Evolutionary conservation across 805 yeast genomes (phyloP).

Genomic region (Wickerhamomyces strasburgensis): DNA sequence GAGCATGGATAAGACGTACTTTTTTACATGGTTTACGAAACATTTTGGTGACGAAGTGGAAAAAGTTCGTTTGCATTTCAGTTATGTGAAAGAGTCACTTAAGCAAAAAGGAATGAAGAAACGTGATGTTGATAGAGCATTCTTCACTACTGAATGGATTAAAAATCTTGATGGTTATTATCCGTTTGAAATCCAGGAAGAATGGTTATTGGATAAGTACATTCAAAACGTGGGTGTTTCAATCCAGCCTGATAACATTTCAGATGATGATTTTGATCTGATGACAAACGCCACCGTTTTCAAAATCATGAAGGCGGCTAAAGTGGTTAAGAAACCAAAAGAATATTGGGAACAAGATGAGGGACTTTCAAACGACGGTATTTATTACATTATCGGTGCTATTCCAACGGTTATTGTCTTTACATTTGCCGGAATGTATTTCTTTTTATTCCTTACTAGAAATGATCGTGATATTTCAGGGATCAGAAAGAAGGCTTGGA

Average conservation of each 20-base stretch:
- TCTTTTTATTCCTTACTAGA: slow-evolving; percentile 53
- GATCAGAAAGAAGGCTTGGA: slow-evolving; percentile 33
- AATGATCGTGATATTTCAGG: slow-evolving; percentile 49
- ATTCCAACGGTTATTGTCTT: slow-evolving; percentile 64
- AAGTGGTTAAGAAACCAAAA: slow-evolving; percentile 39
- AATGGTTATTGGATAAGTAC: slow-evolving; percentile 57
- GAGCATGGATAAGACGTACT: slow-evolving; percentile 59
- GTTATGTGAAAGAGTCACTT: slow-evolving; percentile 53
- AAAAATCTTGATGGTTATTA: slow-evolving; percentile 54
- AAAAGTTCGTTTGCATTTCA: slow-evolving; percentile 62
- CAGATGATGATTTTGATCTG: slow-evolving; percentile 62
- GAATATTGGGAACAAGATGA: slow-evolving; percentile 42
- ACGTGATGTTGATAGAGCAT: slow-evolving; percentile 40
- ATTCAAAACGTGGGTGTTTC: slow-evolving; percentile 56
- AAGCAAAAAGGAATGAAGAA: slow-evolving; percentile 54
- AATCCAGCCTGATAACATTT: slow-evolving; percentile 64
- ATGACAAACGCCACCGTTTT: slow-evolving; percentile 50
- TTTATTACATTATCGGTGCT: slow-evolving; percentile 59
- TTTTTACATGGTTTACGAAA: slow-evolving; percentile 75
- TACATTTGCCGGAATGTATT: slow-evolving; percentile 57
- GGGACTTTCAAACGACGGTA: slow-evolving; percentile 40
- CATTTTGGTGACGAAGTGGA: slow-evolving; percentile 53
- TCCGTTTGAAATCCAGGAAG: slow-evolving; percentile 55
- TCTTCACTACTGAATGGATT: slow-evolving; percentile 72
- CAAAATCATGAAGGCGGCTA: slow-evolving; percentile 32